These are phyloP conservation scores for Discostella pseudostelligera DNA, from an alignment of 108 stramenopile species.

Conservation along the genomic window DNA sequence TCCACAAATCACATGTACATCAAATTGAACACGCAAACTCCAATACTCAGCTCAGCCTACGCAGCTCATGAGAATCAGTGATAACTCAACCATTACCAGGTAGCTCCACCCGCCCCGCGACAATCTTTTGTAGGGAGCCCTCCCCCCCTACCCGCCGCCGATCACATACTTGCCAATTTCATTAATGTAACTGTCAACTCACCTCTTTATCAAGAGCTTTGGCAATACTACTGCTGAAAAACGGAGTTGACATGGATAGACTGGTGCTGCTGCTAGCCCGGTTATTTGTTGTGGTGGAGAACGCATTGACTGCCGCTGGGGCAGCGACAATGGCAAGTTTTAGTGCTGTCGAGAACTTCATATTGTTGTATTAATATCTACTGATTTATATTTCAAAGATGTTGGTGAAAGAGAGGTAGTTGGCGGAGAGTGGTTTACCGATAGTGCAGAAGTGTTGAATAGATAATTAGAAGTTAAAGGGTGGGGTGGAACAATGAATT, in stretches of 20 bases:
- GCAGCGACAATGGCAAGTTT: slow-evolving; percentile 8
- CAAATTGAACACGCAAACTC: not conserved
- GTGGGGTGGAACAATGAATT: no score
- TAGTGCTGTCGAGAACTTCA: slow-evolving; percentile 22
- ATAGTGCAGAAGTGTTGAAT: no score
- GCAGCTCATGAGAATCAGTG: no score
- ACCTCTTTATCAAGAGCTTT: slow-evolving; percentile 42
- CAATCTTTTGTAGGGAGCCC: no score
- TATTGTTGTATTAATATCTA: not conserved
- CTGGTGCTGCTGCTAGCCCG: not conserved
- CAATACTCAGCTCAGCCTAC: no score
- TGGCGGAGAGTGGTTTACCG: no score
- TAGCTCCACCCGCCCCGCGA: no score
- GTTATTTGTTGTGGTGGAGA: slow-evolving; percentile 17
- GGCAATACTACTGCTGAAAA: slow-evolving; percentile 31
- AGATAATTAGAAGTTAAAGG: no score
- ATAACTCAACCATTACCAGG: no score
- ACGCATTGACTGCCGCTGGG: slow-evolving; percentile 16
- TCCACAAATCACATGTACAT: not conserved
- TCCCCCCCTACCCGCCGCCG: no score
- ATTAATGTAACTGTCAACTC: slow-evolving; percentile 19
- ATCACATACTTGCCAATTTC: no score
- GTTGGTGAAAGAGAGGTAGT: not conserved
- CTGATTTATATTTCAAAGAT: not conserved
- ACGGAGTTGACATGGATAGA: slow-evolving; percentile 26